Base-by-base conservation (phyloP, 2,329 filamentous ascomycete species). In the Waltergamsia citrina region DNA sequence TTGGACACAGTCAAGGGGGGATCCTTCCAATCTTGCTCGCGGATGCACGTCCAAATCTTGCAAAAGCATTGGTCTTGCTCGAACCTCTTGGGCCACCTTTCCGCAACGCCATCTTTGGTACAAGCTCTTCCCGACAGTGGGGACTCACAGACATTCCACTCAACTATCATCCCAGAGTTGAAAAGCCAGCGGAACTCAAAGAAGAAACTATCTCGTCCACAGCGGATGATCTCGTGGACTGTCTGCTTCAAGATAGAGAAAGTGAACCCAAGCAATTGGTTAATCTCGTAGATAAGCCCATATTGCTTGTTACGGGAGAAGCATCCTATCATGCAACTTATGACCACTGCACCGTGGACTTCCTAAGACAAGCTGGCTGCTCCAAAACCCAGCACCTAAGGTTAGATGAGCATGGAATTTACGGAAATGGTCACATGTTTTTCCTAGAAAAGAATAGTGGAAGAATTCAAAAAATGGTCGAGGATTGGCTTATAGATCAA, bases 11-110 rank as follows among this genome's bases (percentile, higher is more conserved):
- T 14, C 60, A 67, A 39, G 68, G 64, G 3, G 63, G 62, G 4
- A 39, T 57, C 0, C 49, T 59, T 37, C 57, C 58, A 7, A 57
- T 62, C 47, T 27, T 69, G 33, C 48, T 62, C 30, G 53, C 62
- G 23, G 54, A 71, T 44, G 46, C 49, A 16, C 50, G 60, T 1
- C 64, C 65, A 2, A 32, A 50, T 4, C 52, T 67, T 4, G 55
- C 63, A 5, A 54, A 56, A 29, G 59, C 51, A 0, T 49, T 70
- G 4, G 44, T 71, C 2, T 47, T 58, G 1, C 42, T 71, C 3
- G 67, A 71, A 44, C 64, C 66, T 3, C 53, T 51, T 0, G 66
- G 66, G 0, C 65, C 67, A 9, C 66, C 64, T 0, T 71, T 71
- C 42, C 51, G 43, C 18, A 60, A 69, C 11, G 53, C 52, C 8